Evolutionary conservation across 1,139 yeast genomes (phyloP).

Genomic region (Hyphopichia fennica): DNA sequence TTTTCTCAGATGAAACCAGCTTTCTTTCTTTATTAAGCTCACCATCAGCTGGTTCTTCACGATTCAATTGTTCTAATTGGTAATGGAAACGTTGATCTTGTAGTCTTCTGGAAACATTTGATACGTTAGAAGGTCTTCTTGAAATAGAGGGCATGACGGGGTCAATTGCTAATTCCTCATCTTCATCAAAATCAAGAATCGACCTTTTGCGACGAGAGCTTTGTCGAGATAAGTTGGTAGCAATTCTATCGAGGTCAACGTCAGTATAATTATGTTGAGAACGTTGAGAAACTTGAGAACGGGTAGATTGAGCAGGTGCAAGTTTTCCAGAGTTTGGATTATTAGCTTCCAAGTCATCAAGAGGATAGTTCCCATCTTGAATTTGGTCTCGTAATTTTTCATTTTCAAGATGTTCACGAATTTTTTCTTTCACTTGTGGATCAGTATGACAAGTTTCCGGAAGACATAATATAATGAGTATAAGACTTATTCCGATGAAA

Average conservation of each 20-base stretch:
- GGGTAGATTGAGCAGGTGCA: slow-evolving; percentile 1
- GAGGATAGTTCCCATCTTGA: neutral
- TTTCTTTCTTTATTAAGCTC: neutral
- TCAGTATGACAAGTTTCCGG: slow-evolving; percentile 63
- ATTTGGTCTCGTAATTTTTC: neutral
- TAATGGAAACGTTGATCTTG: slow-evolving; percentile 24
- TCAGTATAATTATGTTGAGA: slow-evolving; percentile 9
- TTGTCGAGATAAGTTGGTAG: slow-evolving; percentile 17
- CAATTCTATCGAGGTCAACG: slow-evolving; percentile 17
- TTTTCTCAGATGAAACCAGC: neutral
- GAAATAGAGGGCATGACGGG: slow-evolving; percentile 39
- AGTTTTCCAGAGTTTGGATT: neutral
- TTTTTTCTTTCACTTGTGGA: slow-evolving; percentile 1
- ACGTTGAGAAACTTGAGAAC: slow-evolving; percentile 1
- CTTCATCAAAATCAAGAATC: slow-evolving; percentile 12
- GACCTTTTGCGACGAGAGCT: slow-evolving; percentile 4
- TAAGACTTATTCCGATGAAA: slow-evolving; percentile 54
- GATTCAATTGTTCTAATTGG: slow-evolving; percentile 16
- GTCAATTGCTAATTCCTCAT: slow-evolving; percentile 34
- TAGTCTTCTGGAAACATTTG: slow-evolving; percentile 31
- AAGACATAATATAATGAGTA: slow-evolving; percentile 52
- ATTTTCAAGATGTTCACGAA: neutral
- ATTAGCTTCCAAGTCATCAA: neutral
- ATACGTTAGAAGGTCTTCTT: slow-evolving; percentile 34
- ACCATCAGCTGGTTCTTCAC: neutral